Base-by-base conservation (phyloP, 345 rosid species). In the Citropsis articulata region DNA sequence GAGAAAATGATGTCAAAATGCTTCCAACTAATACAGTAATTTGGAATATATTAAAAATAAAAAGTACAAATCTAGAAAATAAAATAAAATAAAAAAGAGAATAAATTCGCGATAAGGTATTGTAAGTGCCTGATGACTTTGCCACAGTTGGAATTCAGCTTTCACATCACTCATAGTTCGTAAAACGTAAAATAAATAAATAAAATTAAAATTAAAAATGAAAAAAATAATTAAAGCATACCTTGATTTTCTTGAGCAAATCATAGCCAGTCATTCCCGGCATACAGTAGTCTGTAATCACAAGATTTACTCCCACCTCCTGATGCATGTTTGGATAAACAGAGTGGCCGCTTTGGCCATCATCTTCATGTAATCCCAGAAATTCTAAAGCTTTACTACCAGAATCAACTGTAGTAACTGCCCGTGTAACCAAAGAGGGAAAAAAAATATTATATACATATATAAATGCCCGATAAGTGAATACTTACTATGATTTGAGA, bases 211-310 rank as follows among this genome's bases (percentile, higher is more conserved):
- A 66, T 30, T 48, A 16, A 66, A 68, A 75, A 66, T 55, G 31
- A 35, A 70, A 25, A 76, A 71, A 10, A 38, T 5, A 77, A n/a
- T 14, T 33, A 50, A 55, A 40, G 31, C 36, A 28, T 57, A 90
- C 97, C 91, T 92, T 92, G 76, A 92, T 82, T 84, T 89, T 90
- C 89, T 86, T 90, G 56, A 92, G 94, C 82, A 92, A 81, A 85
- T 92, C 94, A 84, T 90, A 92, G 77, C 94, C 94, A n/a, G 91
- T 90, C 97, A 92, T 90, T 77, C 91, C 97, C 28, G 94, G 97
- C 97, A 92, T 92, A 82, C 94, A 89, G 81, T 90, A 92, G 81
- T 90, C 94, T 24, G 97, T 92, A 61, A 92, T 90, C 28, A 92
- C 81, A 68, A 92, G 88, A 82, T 88, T 89, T 78, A 92, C 91